Conservation (phyloP, 768 basidiomycete genomes). For the Suillus plorans region DNA sequence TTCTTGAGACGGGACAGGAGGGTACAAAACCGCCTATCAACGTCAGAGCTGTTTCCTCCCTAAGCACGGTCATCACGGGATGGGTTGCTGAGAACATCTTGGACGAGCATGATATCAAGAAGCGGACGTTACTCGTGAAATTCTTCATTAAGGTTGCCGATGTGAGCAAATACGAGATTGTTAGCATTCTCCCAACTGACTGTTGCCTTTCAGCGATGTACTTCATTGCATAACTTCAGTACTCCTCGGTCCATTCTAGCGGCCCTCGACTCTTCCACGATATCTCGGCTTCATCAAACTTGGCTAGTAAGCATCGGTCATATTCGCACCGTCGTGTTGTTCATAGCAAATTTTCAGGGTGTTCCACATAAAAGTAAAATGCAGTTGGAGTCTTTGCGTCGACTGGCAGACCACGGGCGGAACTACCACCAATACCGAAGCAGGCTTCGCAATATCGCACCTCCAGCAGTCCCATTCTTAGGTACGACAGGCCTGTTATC, state of each 20-base stretch:
- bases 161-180: constrained; percentile 46
- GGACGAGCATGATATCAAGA: constrained; percentile 86
- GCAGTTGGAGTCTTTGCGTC: constrained; percentile 76
- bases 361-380: constrained; percentile 82
- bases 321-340: background rate
- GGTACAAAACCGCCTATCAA: constrained; percentile 62
- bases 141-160: constrained; percentile 94
- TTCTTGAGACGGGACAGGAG: constrained; percentile 81
- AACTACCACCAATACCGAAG: constrained; percentile 92
- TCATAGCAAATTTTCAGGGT: constrained; percentile 44
- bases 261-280: constrained; percentile 93
- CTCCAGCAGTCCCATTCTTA: constrained; percentile 94
- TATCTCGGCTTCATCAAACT: constrained; percentile 87
- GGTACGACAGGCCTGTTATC: constrained; percentile 44
- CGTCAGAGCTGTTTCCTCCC: constrained; percentile 79
- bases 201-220: constrained; percentile 67
- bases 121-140: constrained; percentile 73
- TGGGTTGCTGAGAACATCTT: constrained; percentile 96
- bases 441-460: constrained; percentile 80
- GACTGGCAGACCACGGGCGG: constrained; percentile 86
- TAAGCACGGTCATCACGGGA: constrained; percentile 92
- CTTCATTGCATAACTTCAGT: constrained; percentile 83
- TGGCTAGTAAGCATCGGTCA: constrained; percentile 69
- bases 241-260: constrained; percentile 91
- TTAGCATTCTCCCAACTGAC: constrained; percentile 11